Base-by-base conservation (phyloP, 2,329 filamentous ascomycete genomes). In the Fusarium nisikadoi region DNA sequence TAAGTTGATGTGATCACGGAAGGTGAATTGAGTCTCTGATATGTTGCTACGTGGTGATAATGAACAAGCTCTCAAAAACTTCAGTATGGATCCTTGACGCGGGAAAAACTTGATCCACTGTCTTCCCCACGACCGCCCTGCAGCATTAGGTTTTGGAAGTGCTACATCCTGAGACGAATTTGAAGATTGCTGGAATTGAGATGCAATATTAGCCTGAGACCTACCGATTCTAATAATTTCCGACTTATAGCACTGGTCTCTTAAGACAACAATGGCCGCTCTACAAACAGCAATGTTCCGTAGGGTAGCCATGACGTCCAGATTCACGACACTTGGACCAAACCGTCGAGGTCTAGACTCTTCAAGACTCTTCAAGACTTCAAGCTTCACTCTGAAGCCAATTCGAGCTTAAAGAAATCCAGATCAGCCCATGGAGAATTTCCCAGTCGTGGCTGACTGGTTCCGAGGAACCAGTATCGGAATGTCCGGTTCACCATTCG, bases 71-170 rank as follows among this genome's bases (percentile, higher is more conserved):
- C 33, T 52, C 10, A 35, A 43, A 71, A 71, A 62, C 54, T 70
- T 58, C 31, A 50, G n/a, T 59, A 74, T 53, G 59, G 60, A 65
- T 46, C 58, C 59, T 71, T 62, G 31, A 50, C 41, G 23, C 73
- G 73, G 75, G 75, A 73, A 75, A 76, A 76, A 71, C 60, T 73
- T 76, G 75, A 76, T 76, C 75, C 75, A 76, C 65, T 46, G 27
- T 62, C 25, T n/a, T 50, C 70, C 45, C 70, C 61, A 67, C 60
- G 70, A 53, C 19, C 56, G 47, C 29, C 43, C 60, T 55, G n/a
- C 27, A 52, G 14, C n/a, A 27, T 17, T 41, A 39, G 17, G 23
- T 19, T 35, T 46, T 13, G 7, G 13, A 27, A n/a, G 4, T 20
- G 33, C 19, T 54, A 17, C 9, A 16, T 35, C 8, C 6, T 19